Evolutionary conservation across 2,329 filamentous ascomycete genomes (phyloP), one percentile per base, ranked within the genome.

Genomic region (Penicillium sp.): DNA sequence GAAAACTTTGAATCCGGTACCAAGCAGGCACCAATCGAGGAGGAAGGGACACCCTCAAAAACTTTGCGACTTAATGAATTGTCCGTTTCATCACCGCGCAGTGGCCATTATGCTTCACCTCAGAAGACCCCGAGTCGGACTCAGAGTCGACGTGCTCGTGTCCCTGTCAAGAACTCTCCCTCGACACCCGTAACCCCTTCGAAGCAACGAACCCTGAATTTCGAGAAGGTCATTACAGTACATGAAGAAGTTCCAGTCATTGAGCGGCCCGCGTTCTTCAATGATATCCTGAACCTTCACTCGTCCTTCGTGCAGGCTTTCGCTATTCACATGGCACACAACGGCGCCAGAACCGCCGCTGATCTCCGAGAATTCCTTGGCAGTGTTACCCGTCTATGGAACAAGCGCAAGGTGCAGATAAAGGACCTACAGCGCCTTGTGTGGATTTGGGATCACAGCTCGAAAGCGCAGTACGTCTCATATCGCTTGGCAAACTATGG

Each of bases 261-360:
- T 16, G 52, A 55, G 8, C 64, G 58, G 6, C 63, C 63, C 19
- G 39, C 62, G 11, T 66, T 60, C 33, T 63, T 71, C 19, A 52
- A 60, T 31, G 80, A 87, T 41, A 73, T 89, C 13, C 69, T 87
- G 42, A 72, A 79, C 49, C 74, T 91, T 22, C 82, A 89, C 65
- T 75, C 75, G 34, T 77, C 83, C 10, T 87, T 90, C 57, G 74
- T 88, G 50, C 83, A 84, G 61, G 83, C 86, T 0, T 72, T 89
- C 19, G 79, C 80, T 0, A 71, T 90, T 9, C 85, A 89, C 61
- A 79, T 82, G 52, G 84, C 84, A 1, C 86, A 91, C 68, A 82
- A 86, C 65, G 83, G 84, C 51, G 72, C 74, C 27, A 73, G 77
- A 39, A 75, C 80, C 0, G 83, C 87, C 0, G 80, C 83, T 19